Evolutionary conservation across 2,329 filamentous ascomycete genomes (phyloP).

Genomic region (Thelonectria olida): DNA sequence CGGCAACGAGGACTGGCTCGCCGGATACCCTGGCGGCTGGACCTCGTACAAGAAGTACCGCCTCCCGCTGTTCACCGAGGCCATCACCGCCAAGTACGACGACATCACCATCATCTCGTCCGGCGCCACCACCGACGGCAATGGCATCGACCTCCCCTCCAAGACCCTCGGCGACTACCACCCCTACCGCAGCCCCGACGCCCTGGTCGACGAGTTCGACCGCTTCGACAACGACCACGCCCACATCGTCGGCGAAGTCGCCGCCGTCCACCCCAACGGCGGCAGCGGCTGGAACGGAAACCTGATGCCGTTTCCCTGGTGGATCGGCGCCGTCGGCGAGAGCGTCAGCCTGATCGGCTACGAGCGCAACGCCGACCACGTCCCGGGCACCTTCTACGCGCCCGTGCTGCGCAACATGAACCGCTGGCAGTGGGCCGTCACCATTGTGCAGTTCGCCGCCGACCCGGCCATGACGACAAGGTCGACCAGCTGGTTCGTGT

Average conservation of each 20-base stretch:
- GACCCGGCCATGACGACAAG: constrained; percentile 58
- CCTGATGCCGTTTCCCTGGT: constrained; percentile 60
- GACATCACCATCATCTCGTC: constrained; percentile 66
- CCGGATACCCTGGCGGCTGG: constrained; percentile 56
- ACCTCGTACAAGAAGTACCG: constrained; percentile 63
- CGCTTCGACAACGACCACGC: constrained; percentile 60
- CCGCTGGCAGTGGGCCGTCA: constrained; percentile 61
- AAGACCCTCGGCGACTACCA: constrained; percentile 60
- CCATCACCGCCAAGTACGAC: constrained; percentile 64
- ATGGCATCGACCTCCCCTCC: constrained; percentile 50
- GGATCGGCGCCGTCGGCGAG: constrained; percentile 70
- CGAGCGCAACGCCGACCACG: constrained; percentile 70
- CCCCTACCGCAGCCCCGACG: constrained; percentile 60
- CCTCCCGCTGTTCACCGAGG: constrained; percentile 67
- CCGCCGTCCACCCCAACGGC: constrained; percentile 62
- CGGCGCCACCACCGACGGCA: constrained; percentile 53
- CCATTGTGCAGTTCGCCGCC: constrained; percentile 59
- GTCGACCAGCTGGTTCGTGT: constrained; percentile 60
- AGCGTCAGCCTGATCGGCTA: constrained; percentile 72
- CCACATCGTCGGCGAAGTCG: constrained; percentile 60
- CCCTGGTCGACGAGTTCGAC: constrained; percentile 58
- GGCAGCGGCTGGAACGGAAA: constrained; percentile 56
- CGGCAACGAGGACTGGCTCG: constrained; percentile 74
- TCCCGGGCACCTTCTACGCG: constrained; percentile 63
- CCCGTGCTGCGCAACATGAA: constrained; percentile 60